phyloP scores from a whole-genome alignment of 345 rosid genomes.

The Populus ilicifolia region DNA sequence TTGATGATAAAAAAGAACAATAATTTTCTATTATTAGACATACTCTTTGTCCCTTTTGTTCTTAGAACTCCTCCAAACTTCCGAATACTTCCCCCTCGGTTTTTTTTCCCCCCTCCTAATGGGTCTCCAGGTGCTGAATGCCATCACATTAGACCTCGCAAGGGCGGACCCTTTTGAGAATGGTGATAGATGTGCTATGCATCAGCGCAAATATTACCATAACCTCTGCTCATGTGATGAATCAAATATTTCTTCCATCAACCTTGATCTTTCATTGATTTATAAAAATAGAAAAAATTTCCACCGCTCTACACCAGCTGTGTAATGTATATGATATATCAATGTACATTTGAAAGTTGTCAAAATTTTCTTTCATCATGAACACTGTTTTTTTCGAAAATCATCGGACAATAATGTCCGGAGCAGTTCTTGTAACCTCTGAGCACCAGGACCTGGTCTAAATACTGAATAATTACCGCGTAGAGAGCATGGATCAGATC shows the following conservation, averaged over 20 bases:
- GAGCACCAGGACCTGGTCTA: constrained; percentile 75
- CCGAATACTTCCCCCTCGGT: no score
- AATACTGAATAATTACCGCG: constrained; percentile 58
- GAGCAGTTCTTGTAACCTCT: constrained; percentile 55
- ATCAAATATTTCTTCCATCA: neutral
- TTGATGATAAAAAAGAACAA: no score
- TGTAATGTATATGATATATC: constrained; percentile 30
- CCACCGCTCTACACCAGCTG: constrained; percentile 16
- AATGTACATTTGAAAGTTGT: constrained; percentile 33
- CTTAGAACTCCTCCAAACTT: no score
- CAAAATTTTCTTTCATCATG: constrained; percentile 30
- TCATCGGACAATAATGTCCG: constrained; percentile 55
- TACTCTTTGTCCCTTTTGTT: no score
- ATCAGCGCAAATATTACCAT: neutral
- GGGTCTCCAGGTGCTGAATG: no score
- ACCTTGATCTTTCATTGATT: constrained; percentile 16
- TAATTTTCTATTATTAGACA: no score
- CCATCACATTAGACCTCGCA: neutral
- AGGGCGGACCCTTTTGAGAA: neutral
- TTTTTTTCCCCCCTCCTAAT: no score
- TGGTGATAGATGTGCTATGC: neutral
- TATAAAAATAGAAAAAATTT: constrained; percentile 5
- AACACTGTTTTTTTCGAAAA: constrained; percentile 51
- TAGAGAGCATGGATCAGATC: constrained; percentile 58
- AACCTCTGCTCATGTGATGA: neutral